phyloP scores from a whole-genome alignment of 169 alveolate genomes.

The Cryptosporidium xiaoi region DNA sequence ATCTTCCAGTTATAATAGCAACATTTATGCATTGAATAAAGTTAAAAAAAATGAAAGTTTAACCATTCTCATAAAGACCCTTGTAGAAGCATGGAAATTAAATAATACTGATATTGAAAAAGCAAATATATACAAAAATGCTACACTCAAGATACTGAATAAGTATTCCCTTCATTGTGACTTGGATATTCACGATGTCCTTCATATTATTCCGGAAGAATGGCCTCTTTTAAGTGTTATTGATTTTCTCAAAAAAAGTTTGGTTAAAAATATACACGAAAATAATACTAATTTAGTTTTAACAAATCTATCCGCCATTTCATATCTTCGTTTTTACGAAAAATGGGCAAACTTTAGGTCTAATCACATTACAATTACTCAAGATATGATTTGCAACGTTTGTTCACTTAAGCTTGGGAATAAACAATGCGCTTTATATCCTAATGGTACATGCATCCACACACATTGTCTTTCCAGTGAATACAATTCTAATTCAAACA shows the following conservation, averaged over 20 bases:
- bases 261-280: constrained; percentile 19
- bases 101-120: not conserved
- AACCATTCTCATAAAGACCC: constrained; percentile 6
- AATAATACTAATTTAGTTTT: constrained; percentile 40
- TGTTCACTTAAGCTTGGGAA: constrained; percentile 64
- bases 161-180: constrained; percentile 44
- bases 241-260: constrained; percentile 31
- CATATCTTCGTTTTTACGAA: constrained; percentile 47
- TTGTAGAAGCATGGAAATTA: constrained; percentile 34
- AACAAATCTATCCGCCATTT: constrained; percentile 50
- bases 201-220: constrained; percentile 48
- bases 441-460: constrained; percentile 65
- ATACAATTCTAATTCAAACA: not conserved
- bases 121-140: constrained; percentile 4
- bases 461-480: constrained; percentile 58
- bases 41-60: constrained; percentile 7
- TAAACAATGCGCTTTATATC: constrained; percentile 62
- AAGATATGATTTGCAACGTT: constrained; percentile 64
- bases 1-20: not conserved
- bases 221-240: constrained; percentile 58
- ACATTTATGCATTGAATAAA: not conserved
- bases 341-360: constrained; percentile 40
- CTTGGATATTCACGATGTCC: constrained; percentile 12
- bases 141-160: constrained; percentile 31
- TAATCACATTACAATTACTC: constrained; percentile 56